A percentile compares a stretch with the other conserved stretches of the same genome.
Evolutionary conservation across 2,329 filamentous ascomycete species (phyloP).

Genomic region (Aureobasidium sp.): DNA sequence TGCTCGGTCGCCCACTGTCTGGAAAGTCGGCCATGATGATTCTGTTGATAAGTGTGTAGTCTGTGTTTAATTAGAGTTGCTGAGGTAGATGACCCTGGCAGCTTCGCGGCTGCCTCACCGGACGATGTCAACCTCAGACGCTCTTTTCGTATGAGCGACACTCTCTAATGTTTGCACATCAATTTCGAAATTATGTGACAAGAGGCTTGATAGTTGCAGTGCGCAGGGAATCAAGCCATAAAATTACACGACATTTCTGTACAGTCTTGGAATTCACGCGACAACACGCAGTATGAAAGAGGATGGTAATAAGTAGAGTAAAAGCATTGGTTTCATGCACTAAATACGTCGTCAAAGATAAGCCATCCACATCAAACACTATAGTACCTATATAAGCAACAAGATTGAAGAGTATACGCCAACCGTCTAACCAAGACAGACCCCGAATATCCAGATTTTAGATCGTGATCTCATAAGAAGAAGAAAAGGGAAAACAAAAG

Average conservation of each 20-base stretch:
- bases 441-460: neutral
- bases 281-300: too few relatives aligned
- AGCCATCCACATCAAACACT: neutral
- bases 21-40: neutral
- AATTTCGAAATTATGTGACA: too few relatives aligned
- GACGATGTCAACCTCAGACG: neutral
- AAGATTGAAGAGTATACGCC: neutral
- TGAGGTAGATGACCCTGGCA: neutral
- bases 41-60: neutral
- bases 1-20: neutral
- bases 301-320: too few relatives aligned
- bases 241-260: too few relatives aligned
- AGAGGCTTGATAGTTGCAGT: too few relatives aligned
- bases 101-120: neutral
- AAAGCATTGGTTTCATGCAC: neutral
- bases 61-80: neutral
- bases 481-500: neutral
- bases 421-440: neutral
- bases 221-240: too few relatives aligned
- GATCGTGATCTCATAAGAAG: slow-evolving; percentile 1
- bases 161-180: too few relatives aligned
- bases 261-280: too few relatives aligned
- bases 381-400: neutral
- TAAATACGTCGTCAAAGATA: neutral
- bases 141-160: too few relatives aligned